Evolutionary conservation across 2,329 filamentous ascomycete genomes (phyloP).

Genomic region (Talaromyces albobiverticillius): DNA sequence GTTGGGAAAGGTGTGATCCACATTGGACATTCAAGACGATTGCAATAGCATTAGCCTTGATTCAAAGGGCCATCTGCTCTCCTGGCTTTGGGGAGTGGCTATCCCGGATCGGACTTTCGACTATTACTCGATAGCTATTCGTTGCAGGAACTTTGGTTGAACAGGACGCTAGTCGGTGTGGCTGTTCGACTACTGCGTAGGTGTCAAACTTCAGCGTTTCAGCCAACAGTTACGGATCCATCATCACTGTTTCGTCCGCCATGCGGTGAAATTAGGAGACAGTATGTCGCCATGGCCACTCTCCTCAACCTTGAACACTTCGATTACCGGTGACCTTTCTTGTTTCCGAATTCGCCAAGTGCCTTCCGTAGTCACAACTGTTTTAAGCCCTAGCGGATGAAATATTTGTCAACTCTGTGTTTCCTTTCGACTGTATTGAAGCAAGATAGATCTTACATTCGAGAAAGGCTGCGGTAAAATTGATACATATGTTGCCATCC

Average conservation of each 20-base stretch:
- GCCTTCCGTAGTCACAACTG: constrained; percentile 63
- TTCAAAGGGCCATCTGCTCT: background rate
- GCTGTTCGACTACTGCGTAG: too few species aligned
- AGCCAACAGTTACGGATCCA: background rate
- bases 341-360: constrained; percentile 76
- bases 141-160: background rate
- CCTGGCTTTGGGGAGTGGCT: background rate
- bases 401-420: constrained; percentile 16
- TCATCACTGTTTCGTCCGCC: constrained; percentile 47
- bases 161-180: too few species aligned
- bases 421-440: background rate
- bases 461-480: constrained; percentile 76
- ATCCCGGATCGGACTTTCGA: background rate
- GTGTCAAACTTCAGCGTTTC: too few species aligned
- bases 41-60: background rate
- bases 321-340: constrained; percentile 63
- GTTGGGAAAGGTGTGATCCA: too few species aligned
- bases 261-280: constrained; percentile 72
- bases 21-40: too few species aligned
- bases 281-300: constrained; percentile 73
- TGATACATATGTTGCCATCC: constrained; percentile 93
- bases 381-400: constrained; percentile 54
- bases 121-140: background rate
- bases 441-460: constrained; percentile 57
- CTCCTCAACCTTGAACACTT: constrained; percentile 71